A percentile compares a stretch with the other conserved stretches of the same genome.
phyloP scores from a whole-genome alignment of 2,329 filamentous ascomycete genomes.

The Fusarium incarnatum region DNA sequence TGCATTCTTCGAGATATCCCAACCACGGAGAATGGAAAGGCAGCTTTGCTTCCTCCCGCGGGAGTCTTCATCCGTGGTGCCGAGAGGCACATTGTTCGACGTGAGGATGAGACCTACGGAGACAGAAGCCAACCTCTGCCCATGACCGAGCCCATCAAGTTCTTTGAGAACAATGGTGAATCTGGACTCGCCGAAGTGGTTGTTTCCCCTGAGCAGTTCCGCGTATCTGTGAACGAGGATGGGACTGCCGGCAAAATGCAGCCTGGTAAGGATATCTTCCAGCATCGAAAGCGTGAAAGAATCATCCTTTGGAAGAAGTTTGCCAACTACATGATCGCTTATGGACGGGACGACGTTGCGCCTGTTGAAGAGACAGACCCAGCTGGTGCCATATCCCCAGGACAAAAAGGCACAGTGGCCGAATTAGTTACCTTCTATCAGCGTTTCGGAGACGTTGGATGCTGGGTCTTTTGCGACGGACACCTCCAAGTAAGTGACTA shows the following conservation, averaged over 20 bases:
- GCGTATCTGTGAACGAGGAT: slow-evolving; percentile 66
- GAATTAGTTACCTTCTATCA: slow-evolving; percentile 84
- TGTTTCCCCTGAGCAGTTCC: slow-evolving; percentile 72
- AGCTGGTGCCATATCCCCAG: slow-evolving; percentile 55
- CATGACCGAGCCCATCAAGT: slow-evolving; percentile 72
- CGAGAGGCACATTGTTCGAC: slow-evolving; percentile 75
- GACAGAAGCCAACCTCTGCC: slow-evolving; percentile 73
- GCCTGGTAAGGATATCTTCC: slow-evolving; percentile 72
- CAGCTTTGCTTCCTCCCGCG: slow-evolving; percentile 71
- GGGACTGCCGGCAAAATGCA: slow-evolving; percentile 70
- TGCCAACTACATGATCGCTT: slow-evolving; percentile 79
- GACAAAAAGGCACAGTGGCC: slow-evolving; percentile 53
- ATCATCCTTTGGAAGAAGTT: slow-evolving; percentile 79
- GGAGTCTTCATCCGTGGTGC: slow-evolving; percentile 78
- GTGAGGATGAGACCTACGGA: slow-evolving; percentile 64
- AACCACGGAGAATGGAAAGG: slow-evolving; percentile 61
- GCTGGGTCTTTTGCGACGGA: slow-evolving; percentile 84
- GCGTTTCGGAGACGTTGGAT: slow-evolving; percentile 81
- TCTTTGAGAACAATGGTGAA: slow-evolving; percentile 78
- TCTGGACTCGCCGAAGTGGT: slow-evolving; percentile 72
- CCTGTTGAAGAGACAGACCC: slow-evolving; percentile 59
- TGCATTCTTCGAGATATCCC: slow-evolving; percentile 72
- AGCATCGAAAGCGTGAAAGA: slow-evolving; percentile 73
- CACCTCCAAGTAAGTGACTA: slow-evolving; percentile 72
- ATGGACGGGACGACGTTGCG: slow-evolving; percentile 75